Conservation (phyloP, 2,329 filamentous ascomycete genomes). For the Thermothelomyces thermophilus region DNA sequence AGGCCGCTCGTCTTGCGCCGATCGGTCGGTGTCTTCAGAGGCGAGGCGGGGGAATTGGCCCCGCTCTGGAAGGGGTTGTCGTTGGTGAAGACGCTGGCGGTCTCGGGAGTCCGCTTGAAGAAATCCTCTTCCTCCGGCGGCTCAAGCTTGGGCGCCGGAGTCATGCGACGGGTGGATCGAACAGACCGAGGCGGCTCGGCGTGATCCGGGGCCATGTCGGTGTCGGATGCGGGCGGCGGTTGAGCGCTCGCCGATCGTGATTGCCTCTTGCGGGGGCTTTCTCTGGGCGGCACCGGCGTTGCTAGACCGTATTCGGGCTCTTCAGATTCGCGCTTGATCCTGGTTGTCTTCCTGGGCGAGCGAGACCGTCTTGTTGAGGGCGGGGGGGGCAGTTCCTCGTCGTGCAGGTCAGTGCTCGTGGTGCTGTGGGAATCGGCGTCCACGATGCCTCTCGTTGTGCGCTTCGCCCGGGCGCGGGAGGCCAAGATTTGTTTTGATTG, state of each 20-base stretch:
- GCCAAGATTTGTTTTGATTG: conserved; percentile 71
- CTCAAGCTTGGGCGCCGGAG: conserved; percentile 50
- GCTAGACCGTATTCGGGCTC: conserved; percentile 36
- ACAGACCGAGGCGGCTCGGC: conserved; percentile 37
- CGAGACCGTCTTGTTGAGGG: conserved; percentile 44
- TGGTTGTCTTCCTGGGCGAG: conserved; percentile 49
- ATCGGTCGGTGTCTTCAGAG: conserved; percentile 40
- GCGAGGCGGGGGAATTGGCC: conserved; percentile 55
- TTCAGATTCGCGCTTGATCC: conserved; percentile 44
- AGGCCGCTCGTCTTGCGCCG: conserved; percentile 44
- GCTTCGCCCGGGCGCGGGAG: conserved; percentile 70
- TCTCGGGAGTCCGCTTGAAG: conserved; percentile 36
- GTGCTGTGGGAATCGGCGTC: conserved; percentile 62
- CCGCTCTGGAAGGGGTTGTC: conserved; percentile 94
- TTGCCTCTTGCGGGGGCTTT: conserved; percentile 48
- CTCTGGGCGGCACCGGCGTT: conserved; percentile 31
- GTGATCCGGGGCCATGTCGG: conserved; percentile 40
- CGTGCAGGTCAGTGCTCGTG: conserved; percentile 40
- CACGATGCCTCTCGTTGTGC: conserved; percentile 79
- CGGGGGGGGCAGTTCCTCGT: conserved; percentile 47
- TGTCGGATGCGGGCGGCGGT: conserved; percentile 45
- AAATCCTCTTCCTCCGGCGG: conserved; percentile 43
- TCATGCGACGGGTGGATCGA: conserved; percentile 47
- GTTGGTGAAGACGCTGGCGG: conserved; percentile 68
- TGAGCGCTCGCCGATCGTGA: conserved; percentile 51